phyloP scores from a whole-genome alignment of 495 filamentous ascomycete species.

The Hypomontagnella submonticulosa region DNA sequence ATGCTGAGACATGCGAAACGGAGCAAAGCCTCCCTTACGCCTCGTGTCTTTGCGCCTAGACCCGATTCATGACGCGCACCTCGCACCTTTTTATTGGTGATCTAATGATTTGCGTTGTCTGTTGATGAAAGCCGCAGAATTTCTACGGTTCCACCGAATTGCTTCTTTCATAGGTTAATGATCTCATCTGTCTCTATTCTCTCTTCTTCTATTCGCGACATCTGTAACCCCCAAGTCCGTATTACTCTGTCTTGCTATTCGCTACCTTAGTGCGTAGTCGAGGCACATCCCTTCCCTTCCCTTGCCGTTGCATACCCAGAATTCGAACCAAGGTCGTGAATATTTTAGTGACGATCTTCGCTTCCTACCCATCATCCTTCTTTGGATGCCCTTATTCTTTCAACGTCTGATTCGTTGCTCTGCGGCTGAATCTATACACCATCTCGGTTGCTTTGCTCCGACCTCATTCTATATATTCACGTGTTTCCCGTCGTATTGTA shows the following conservation, averaged over 20 bases:
- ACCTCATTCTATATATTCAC: constrained; percentile 23
- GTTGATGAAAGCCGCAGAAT: neutral
- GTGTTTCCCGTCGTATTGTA: neutral
- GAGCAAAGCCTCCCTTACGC: constrained; percentile 32
- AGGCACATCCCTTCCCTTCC: too few relatives aligned
- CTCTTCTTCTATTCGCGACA: constrained; percentile 3
- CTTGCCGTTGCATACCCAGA: neutral
- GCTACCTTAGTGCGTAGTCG: neutral
- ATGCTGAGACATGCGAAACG: constrained; percentile 6
- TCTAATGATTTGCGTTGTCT: neutral
- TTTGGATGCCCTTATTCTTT: constrained; percentile 34
- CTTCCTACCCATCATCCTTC: constrained; percentile 1
- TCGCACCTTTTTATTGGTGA: neutral
- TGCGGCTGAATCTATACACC: constrained; percentile 11
- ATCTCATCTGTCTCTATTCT: constrained; percentile 28
- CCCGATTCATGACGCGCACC: constrained; percentile 31
- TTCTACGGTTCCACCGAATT: constrained; percentile 4
- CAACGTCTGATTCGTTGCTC: constrained; percentile 32
- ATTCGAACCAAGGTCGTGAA: constrained; percentile 8
- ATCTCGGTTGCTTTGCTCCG: constrained; percentile 13
- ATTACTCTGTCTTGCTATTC: neutral
- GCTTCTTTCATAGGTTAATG: constrained; percentile 25
- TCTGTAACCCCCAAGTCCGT: constrained; percentile 8
- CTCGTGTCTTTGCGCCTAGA: constrained; percentile 17
- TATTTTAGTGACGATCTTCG: neutral